Percentiles rank a stretch among this genome's conserved stretches.
Conservation (phyloP, 148 eudicot genomes). For the Nepenthes gracilis region DNA sequence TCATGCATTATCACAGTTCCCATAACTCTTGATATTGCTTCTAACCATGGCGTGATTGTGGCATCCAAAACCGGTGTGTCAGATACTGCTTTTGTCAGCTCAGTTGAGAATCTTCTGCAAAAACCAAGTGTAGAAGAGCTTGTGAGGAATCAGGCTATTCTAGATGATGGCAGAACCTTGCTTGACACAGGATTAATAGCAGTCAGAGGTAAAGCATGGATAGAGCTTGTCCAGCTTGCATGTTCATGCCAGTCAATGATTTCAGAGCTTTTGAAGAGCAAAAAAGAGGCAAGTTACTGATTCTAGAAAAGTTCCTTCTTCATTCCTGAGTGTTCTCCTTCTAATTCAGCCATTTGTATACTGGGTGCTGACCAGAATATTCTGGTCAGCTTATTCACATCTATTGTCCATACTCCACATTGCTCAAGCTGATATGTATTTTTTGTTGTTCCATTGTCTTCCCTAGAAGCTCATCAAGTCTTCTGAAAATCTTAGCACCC, state of each 20-base stretch:
- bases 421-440: neutral
- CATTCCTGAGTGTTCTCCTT: neutral
- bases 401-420: neutral
- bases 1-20: constrained; percentile 96
- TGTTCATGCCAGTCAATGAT: constrained; percentile 62
- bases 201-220: constrained; percentile 92
- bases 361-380: neutral
- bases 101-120: constrained; percentile 85
- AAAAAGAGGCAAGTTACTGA: constrained; percentile 65
- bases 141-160: constrained; percentile 56
- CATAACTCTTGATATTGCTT: constrained; percentile 88
- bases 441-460: no score
- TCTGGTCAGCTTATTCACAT: neutral
- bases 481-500: no score
- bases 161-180: constrained; percentile 92
- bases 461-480: no score
- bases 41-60: constrained; percentile 92
- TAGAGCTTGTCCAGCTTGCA: constrained; percentile 67
- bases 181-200: constrained; percentile 98
- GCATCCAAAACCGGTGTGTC: constrained; percentile 44
- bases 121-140: constrained; percentile 82
- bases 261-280: constrained; percentile 55
- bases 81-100: constrained; percentile 27
- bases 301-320: neutral
- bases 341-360: no score